phyloP scores from a whole-genome alignment of 1,284 basidiomycete genomes.

The Irpex rosettiformis region DNA sequence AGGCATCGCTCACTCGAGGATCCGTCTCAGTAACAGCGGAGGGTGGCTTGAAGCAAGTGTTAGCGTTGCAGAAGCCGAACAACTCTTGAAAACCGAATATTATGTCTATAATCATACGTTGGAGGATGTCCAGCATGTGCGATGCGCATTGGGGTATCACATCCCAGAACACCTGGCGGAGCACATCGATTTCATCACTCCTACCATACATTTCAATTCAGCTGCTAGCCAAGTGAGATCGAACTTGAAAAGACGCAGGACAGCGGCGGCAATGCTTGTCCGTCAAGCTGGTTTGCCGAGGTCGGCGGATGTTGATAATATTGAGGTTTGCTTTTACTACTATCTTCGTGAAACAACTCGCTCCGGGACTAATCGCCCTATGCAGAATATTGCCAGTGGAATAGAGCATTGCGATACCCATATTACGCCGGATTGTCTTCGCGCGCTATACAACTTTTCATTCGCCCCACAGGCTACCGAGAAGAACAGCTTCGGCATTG shows the following conservation, averaged over 20 bases:
- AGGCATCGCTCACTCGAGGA: conserved; percentile 32
- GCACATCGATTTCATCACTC: conserved; percentile 23
- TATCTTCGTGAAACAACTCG: too few species aligned
- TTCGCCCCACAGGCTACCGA: conserved; percentile 43
- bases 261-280: too few species aligned
- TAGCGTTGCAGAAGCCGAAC: conserved; percentile 42
- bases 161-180: conserved; percentile 21
- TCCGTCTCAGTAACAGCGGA: conserved; percentile 32
- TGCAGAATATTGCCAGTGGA: conserved; percentile 1
- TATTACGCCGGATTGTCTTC: conserved; percentile 55
- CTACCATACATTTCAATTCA: conserved; percentile 24
- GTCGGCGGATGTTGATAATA: too few species aligned
- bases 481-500: conserved; percentile 51
- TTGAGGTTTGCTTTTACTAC: too few species aligned
- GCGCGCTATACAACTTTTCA: conserved; percentile 46
- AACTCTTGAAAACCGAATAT: conserved; percentile 43
- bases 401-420: conserved; percentile 34
- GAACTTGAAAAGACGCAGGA: too few species aligned
- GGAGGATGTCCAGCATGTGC: conserved; percentile 31
- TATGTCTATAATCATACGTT: conserved; percentile 38
- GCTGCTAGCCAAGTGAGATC: too few species aligned
- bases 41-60: conserved; percentile 44
- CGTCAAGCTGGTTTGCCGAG: too few species aligned
- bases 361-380: background rate
- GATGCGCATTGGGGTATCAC: conserved; percentile 24